Percentiles rank a stretch among this genome's conserved stretches.
phyloP scores from a whole-genome alignment of 2,329 filamentous ascomycete genomes.

The Diaporthe sp. region DNA sequence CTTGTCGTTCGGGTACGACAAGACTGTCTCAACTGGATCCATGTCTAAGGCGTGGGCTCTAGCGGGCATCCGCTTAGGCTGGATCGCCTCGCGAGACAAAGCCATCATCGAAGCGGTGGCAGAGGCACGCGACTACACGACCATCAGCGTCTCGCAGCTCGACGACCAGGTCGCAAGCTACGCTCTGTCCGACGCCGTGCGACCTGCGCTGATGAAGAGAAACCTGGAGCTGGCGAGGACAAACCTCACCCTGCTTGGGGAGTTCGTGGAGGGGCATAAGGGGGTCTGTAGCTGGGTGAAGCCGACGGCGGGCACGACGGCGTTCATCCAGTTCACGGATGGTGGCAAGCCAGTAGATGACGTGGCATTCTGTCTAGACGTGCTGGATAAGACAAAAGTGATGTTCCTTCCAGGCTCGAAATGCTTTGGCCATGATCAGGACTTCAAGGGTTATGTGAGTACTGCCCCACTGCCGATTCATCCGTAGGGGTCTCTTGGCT shows the following conservation, averaged over 20 bases:
- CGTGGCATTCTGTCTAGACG: constrained; percentile 75
- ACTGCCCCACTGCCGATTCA: background rate
- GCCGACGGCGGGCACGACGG: constrained; percentile 83
- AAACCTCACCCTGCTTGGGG: constrained; percentile 76
- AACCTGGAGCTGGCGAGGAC: constrained; percentile 76
- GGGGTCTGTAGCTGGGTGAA: constrained; percentile 77
- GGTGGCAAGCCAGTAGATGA: constrained; percentile 75
- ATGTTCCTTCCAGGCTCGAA: constrained; percentile 80
- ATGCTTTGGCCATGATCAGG: constrained; percentile 76
- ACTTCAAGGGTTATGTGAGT: constrained; percentile 78
- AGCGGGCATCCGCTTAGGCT: constrained; percentile 85
- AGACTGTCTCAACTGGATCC: constrained; percentile 80
- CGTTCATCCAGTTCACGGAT: constrained; percentile 78
- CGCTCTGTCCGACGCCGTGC: constrained; percentile 69
- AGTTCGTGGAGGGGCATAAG: constrained; percentile 74
- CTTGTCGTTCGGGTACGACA: constrained; percentile 78
- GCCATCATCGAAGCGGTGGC: constrained; percentile 74
- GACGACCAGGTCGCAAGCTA: constrained; percentile 84
- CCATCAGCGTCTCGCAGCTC: constrained; percentile 85
- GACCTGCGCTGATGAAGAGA: constrained; percentile 52
- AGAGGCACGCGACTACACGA: constrained; percentile 82
- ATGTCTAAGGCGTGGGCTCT: constrained; percentile 89
- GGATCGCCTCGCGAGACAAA: constrained; percentile 78
- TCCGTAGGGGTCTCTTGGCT: background rate
- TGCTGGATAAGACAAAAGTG: constrained; percentile 78